Evolutionary conservation across 75 land plant genomes (phyloP).

Genomic region (Sequoia sempervirens): DNA sequence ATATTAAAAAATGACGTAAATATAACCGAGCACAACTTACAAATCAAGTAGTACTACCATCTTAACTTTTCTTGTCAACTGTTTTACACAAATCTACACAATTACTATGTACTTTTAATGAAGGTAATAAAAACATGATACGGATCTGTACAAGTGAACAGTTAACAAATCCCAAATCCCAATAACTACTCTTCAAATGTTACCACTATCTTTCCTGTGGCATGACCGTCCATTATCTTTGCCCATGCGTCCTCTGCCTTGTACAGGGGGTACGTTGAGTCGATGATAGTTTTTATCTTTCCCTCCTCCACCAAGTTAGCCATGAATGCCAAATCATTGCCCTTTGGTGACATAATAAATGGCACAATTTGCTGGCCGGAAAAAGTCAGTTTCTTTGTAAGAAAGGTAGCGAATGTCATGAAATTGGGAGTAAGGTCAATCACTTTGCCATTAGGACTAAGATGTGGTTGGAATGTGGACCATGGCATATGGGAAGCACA

Average conservation of each 20-base stretch:
- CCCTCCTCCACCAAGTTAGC: constrained; percentile 38
- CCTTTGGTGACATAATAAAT: constrained; percentile 28
- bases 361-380: constrained; percentile 55
- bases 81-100: background rate
- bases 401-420: constrained; percentile 19
- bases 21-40: background rate
- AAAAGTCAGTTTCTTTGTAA: constrained; percentile 41
- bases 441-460: constrained; percentile 55
- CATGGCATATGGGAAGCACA: constrained; percentile 47
- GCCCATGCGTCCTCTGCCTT: constrained; percentile 64
- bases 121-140: background rate
- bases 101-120: background rate
- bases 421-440: constrained; percentile 58
- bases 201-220: constrained; percentile 61
- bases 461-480: constrained; percentile 54
- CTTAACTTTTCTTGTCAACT: background rate
- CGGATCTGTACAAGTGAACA: background rate
- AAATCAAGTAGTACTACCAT: background rate
- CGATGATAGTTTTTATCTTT: constrained; percentile 48
- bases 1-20: background rate
- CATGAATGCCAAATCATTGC: constrained; percentile 30
- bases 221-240: constrained; percentile 55
- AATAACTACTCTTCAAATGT: background rate
- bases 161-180: background rate
- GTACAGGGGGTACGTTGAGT: constrained; percentile 35